Evolutionary conservation across 1,139 yeast species (phyloP).

Genomic region (Saccharomyces hybrid): DNA sequence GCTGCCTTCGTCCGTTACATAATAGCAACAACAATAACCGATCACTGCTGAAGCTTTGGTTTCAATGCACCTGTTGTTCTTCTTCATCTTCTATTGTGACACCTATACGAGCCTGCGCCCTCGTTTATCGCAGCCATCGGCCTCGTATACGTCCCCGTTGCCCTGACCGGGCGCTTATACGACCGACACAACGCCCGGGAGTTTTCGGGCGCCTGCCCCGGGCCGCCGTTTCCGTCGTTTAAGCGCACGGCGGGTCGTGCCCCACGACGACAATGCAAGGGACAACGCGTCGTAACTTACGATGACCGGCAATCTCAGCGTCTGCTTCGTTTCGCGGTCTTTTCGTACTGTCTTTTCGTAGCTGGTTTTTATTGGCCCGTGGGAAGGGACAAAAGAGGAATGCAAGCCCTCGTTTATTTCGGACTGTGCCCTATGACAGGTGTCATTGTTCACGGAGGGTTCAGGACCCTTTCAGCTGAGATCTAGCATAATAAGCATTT

Average conservation of each 20-base stretch:
- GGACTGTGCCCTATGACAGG: background rate
- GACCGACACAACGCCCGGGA: background rate
- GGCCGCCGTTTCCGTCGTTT: background rate
- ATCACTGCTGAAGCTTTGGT: background rate
- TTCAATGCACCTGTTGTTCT: constrained; percentile 1
- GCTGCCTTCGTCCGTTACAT: background rate
- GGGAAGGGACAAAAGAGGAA: background rate
- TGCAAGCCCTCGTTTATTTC: background rate
- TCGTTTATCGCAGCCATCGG: constrained; percentile 1
- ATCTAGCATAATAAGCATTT: background rate
- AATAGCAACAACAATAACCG: constrained; percentile 1
- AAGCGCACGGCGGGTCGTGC: background rate
- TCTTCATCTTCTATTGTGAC: background rate
- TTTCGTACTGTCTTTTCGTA: background rate
- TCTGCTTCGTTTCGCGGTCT: background rate
- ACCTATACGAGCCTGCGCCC: background rate
- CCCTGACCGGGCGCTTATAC: background rate
- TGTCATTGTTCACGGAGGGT: background rate
- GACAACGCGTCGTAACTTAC: background rate
- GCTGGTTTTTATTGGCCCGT: background rate
- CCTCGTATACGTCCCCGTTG: background rate
- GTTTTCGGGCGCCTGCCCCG: background rate
- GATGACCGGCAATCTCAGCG: background rate
- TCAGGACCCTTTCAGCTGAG: background rate
- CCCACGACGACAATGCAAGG: background rate